phyloP scores from a whole-genome alignment of 139 green algal species.

The Trebouxia sp. region DNA sequence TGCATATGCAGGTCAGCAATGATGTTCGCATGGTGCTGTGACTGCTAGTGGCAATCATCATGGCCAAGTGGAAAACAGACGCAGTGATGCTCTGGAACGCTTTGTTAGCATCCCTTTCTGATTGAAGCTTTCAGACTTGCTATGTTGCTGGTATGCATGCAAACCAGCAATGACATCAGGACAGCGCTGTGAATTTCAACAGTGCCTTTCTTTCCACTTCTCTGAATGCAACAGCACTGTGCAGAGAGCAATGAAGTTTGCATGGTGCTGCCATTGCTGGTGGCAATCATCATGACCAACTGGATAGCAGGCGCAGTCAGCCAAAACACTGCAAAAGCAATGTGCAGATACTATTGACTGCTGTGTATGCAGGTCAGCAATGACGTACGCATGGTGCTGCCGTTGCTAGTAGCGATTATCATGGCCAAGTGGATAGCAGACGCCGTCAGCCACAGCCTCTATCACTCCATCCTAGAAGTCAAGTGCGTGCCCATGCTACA shows the following conservation, averaged over 20 bases:
- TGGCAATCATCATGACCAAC: slow-evolving; percentile 84
- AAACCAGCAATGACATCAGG: too few relatives aligned
- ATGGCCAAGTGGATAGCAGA: slow-evolving; percentile 84
- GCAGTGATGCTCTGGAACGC: too few relatives aligned
- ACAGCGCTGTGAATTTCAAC: too few relatives aligned
- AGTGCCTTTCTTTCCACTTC: too few relatives aligned
- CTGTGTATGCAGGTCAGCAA: slow-evolving; percentile 65
- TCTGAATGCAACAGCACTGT: too few relatives aligned
- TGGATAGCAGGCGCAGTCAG: slow-evolving; percentile 72
- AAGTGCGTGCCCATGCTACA: slow-evolving; percentile 87
- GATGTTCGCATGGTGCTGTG: slow-evolving; percentile 90
- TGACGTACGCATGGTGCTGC: slow-evolving; percentile 89
- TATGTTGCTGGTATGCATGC: too few relatives aligned
- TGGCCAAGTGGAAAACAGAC: slow-evolving; percentile 82
- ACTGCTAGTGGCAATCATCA: slow-evolving; percentile 80
- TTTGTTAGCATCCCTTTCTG: too few relatives aligned
- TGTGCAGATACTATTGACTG: too few relatives aligned
- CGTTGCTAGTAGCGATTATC: slow-evolving; percentile 83
- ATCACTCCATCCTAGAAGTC: slow-evolving; percentile 79
- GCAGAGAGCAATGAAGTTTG: slow-evolving; percentile 79
- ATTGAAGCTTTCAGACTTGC: too few relatives aligned
- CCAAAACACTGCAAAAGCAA: too few relatives aligned
- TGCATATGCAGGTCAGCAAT: slow-evolving; percentile 68
- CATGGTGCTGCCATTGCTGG: slow-evolving; percentile 86
- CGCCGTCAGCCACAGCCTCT: slow-evolving; percentile 72